phyloP scores from a whole-genome alignment of 2,329 filamentous ascomycete species.

The Thielaviopsis ethacetica region DNA sequence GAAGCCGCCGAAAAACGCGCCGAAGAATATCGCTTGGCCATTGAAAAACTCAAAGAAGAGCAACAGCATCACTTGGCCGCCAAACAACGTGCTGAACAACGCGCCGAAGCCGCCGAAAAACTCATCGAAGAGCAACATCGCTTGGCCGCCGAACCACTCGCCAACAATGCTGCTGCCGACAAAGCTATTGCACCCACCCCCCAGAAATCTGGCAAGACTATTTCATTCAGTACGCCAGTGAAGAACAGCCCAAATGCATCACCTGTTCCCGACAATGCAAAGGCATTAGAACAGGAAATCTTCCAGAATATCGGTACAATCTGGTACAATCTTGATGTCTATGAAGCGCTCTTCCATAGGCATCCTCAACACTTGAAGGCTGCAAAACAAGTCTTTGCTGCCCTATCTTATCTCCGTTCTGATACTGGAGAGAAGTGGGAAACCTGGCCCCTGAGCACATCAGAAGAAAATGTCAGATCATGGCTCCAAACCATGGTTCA shows the following conservation, averaged over 20 bases:
- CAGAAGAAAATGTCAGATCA: not conserved
- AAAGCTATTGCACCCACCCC: too few species aligned
- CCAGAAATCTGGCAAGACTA: too few species aligned
- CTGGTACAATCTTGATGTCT: not conserved
- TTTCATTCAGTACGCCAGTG: too few species aligned
- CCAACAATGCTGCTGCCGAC: not conserved
- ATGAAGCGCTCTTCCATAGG: not conserved
- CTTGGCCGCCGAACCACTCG: too few species aligned
- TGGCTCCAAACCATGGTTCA: not conserved
- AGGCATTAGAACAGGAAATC: not conserved
- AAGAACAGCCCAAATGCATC: too few species aligned
- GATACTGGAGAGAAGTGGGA: not conserved
- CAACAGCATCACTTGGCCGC: too few species aligned
- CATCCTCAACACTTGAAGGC: not conserved
- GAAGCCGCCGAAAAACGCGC: too few species aligned
- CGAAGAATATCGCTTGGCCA: too few species aligned
- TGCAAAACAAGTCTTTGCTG: not conserved
- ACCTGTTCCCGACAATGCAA: not conserved
- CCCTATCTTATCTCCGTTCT: not conserved
- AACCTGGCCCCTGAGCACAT: not conserved
- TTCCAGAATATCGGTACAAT: not conserved
- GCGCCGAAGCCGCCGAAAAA: too few species aligned
- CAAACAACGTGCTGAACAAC: too few species aligned
- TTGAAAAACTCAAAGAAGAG: too few species aligned
- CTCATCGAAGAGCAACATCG: too few species aligned